phyloP scores from a whole-genome alignment of 495 filamentous ascomycete species.

The Aspergillus egyptiacus region DNA sequence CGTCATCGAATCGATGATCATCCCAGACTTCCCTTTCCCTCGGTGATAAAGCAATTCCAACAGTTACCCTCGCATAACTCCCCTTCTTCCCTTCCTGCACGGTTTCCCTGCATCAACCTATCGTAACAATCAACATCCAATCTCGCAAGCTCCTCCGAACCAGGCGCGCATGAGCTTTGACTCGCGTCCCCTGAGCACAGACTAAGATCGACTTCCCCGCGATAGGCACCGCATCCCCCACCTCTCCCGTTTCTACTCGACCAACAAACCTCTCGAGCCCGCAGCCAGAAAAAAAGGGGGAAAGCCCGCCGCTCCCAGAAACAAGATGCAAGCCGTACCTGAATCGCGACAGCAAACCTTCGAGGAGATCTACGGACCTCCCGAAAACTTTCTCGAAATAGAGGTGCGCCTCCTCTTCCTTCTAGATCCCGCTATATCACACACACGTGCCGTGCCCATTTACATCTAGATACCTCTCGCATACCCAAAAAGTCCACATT shows the following conservation, averaged over 20 bases:
- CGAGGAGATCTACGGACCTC: conserved; percentile 97
- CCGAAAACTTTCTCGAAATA: conserved; percentile 98
- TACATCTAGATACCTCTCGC: neutral
- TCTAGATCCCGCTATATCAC: conserved; percentile 1
- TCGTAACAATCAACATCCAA: too few relatives aligned
- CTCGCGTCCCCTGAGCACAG: neutral
- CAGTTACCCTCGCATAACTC: neutral
- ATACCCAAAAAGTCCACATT: too few relatives aligned
- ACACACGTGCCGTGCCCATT: too few relatives aligned
- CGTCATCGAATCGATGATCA: too few relatives aligned
- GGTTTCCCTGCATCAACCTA: neutral
- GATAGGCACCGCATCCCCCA: conserved; percentile 10
- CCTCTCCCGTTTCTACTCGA: neutral
- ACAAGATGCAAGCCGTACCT: conserved; percentile 72
- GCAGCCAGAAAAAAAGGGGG: too few relatives aligned
- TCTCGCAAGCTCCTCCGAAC: neutral
- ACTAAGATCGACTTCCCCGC: neutral
- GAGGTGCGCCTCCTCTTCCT: conserved; percentile 61
- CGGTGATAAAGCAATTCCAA: too few relatives aligned
- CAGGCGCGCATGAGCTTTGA: neutral
- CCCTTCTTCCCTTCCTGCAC: neutral
- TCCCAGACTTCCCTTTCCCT: too few relatives aligned
- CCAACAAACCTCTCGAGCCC: too few relatives aligned
- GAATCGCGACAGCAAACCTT: conserved; percentile 88
- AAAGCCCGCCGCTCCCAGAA: too few relatives aligned